Conservation (phyloP, 2,329 filamentous ascomycete genomes). For the Graphium sp. region DNA sequence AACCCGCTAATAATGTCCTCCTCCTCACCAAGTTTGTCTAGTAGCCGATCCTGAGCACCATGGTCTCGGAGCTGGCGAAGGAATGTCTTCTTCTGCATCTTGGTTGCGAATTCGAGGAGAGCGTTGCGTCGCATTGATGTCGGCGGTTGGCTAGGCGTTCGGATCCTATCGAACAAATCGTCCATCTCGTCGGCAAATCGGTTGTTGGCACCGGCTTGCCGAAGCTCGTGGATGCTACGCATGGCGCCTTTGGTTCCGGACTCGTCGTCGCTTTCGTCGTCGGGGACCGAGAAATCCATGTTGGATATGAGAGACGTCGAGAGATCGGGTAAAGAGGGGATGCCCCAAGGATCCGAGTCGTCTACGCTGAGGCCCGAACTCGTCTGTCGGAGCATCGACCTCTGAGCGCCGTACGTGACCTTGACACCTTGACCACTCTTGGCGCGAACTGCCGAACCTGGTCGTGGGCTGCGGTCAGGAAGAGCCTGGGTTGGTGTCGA, state of each 20-base stretch:
- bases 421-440: constrained; percentile 12
- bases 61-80: constrained; percentile 57
- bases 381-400: constrained; percentile 6
- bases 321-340: constrained; percentile 5
- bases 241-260: constrained; percentile 30
- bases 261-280: constrained; percentile 25
- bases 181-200: constrained; percentile 50
- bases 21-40: constrained; percentile 42
- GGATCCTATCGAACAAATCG: constrained; percentile 44
- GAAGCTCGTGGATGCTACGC: constrained; percentile 46
- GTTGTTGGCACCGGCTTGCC: constrained; percentile 49
- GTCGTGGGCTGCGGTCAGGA: neutral
- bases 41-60: constrained; percentile 51
- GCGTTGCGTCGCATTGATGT: constrained; percentile 38
- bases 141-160: constrained; percentile 24
- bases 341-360: neutral
- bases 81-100: constrained; percentile 45
- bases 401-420: constrained; percentile 19
- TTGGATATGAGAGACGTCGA: constrained; percentile 9
- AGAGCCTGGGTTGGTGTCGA: neutral
- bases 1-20: constrained; percentile 46
- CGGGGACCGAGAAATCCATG: constrained; percentile 14
- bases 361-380: neutral
- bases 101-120: constrained; percentile 41
- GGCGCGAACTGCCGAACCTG: neutral